Base-by-base conservation (phyloP, 1,139 yeast genomes). In the Tardiomyces blankii region DNA sequence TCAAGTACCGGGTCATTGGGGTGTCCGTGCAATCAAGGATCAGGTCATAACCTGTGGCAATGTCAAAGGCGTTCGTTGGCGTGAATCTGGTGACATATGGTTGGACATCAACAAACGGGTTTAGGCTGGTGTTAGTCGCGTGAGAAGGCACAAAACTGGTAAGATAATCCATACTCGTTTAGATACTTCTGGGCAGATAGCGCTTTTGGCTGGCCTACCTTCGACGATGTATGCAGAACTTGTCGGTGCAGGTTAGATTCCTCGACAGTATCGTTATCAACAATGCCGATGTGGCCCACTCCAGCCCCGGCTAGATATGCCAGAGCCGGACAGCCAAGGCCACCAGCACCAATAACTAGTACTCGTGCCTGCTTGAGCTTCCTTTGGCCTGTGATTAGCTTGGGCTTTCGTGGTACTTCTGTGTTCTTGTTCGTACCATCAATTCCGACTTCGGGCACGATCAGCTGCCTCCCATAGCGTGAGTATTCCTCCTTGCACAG, bases 1-100 rank as follows among this genome's bases (percentile, higher is more conserved):
- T 77, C 50, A 93, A 72, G 61, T 93, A 93, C 51, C 98, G 70
- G 0, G 94, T 79, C 23, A 80, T 77, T 2, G 97, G 97, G 2
- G 91, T 80, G 64, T 93, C 99, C 0, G 98, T 91, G 59, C 98
- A 93, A 63, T 93, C 99, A 23, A 93, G 68, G 2, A 93, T 76
- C 39, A 84, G 54, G 59, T 89, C 96, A 62, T 84, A 56, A 4
- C 66, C 56, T n/a, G 61, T 57, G 46, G 88, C 68, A 1, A 88
- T 74, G 0, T 64, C 72, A 56, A 84, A 78, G 0, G 88, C 84
- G 61, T 87, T 88, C 0, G 58, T 58, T 30, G 76, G 68, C 2
- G 69, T 57, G 18, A 88, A 66, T 42, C 82, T 69, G 16, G 65
- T 68, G 0, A 78, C 74, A 57, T 77, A 75, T 0, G 84, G 70